phyloP scores from a whole-genome alignment of 331 rosid species.

The Acacia pycnantha region DNA sequence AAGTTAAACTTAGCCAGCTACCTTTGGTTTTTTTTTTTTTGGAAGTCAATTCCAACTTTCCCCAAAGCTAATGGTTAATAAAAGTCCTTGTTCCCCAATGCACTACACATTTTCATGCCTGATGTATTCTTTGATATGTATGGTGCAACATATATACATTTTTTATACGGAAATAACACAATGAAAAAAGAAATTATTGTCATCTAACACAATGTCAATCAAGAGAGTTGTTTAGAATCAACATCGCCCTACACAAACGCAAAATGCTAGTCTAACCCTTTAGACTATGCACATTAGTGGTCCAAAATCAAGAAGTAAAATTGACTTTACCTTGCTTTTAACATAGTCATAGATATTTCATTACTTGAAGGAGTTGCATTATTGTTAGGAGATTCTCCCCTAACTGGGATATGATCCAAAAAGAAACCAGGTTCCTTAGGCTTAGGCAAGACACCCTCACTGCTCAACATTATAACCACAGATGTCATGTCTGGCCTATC shows the following conservation, averaged over 20 bases:
- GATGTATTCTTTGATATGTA: no score
- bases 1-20: no score
- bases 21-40: no score
- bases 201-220: no score
- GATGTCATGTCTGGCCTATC: slow-evolving; percentile 34
- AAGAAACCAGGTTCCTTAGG: neutral
- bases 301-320: neutral
- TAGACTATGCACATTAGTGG: neutral
- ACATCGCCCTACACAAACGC: neutral
- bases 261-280: neutral
- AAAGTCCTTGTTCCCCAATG: no score
- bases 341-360: neutral
- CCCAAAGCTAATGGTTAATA: neutral
- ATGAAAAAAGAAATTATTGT: no score
- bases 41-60: neutral
- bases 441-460: neutral
- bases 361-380: slow-evolving; percentile 6
- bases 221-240: no score
- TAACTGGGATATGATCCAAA: slow-evolving; percentile 19
- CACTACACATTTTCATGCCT: neutral
- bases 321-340: slow-evolving; percentile 29
- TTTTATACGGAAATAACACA: no score
- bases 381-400: slow-evolving; percentile 3
- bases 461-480: neutral
- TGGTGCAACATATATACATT: no score